Percentiles rank a stretch among this genome's conserved stretches.
phyloP scores from a whole-genome alignment of 345 rosid genomes.

The Gossypium bickii region DNA sequence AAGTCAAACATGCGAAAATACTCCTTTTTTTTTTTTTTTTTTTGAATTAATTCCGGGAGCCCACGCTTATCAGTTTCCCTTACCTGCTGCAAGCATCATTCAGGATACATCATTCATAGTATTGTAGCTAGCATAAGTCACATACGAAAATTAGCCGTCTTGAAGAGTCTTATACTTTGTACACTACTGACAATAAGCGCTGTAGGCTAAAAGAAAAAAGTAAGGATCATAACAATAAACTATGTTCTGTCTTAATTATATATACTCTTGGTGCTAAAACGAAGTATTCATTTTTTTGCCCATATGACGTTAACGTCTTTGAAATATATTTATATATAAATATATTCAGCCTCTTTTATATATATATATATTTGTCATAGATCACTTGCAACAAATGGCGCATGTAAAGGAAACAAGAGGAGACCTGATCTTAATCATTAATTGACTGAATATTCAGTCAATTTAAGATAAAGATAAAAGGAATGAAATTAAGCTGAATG shows the following conservation, averaged over 20 bases:
- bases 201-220: not conserved
- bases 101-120: not conserved
- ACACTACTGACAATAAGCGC: not conserved
- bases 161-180: not conserved
- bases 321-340: no score
- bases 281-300: no score
- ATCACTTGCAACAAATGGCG: not conserved
- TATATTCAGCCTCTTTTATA: no score
- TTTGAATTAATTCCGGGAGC: no score
- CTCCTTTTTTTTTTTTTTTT: no score
- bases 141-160: not conserved
- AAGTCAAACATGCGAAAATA: no score
- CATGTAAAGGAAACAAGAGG: not conserved
- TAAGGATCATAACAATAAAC: not conserved
- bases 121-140: not conserved
- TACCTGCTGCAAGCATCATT: no score
- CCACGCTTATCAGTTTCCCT: no score
- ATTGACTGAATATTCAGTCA: no score
- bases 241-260: no score
- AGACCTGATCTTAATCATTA: no score
- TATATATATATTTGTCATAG: not conserved
- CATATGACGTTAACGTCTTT: not conserved
- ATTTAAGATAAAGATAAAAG: not conserved
- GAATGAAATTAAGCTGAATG: constrained; percentile 52
- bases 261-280: not conserved